phyloP scores from a whole-genome alignment of 257 asterid genomes.

The Nicotiana knightiana region DNA sequence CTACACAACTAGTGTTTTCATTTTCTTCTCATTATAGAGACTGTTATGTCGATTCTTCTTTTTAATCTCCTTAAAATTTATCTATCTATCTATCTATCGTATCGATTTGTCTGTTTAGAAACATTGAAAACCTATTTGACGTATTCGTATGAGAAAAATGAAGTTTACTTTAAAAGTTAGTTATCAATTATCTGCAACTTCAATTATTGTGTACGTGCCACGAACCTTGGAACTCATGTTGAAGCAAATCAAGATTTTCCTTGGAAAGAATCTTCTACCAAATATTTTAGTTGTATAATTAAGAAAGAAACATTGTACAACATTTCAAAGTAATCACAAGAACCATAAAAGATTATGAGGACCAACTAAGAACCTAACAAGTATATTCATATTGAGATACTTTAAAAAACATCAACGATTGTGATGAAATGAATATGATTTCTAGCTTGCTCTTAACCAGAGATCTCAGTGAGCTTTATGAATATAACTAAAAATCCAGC shows the following conservation, averaged over 20 bases:
- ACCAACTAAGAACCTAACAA: background rate
- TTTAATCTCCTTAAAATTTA: too few species aligned
- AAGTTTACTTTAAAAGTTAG: too few species aligned
- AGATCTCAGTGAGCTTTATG: background rate
- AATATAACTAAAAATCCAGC: too few species aligned
- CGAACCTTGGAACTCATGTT: background rate
- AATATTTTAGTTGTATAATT: background rate
- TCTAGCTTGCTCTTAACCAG: background rate
- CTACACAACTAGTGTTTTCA: too few species aligned
- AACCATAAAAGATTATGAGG: background rate
- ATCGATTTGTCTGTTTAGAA: too few species aligned
- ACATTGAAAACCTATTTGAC: too few species aligned
- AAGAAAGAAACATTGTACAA: background rate
- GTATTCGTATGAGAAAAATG: too few species aligned
- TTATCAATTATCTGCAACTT: background rate
- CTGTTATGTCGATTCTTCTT: too few species aligned
- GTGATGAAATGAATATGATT: background rate
- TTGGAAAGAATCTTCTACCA: background rate
- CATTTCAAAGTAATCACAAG: background rate
- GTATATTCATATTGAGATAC: too few species aligned
- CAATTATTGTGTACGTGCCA: background rate
- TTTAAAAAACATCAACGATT: background rate
- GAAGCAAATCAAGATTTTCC: background rate
- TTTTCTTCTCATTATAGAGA: too few species aligned
- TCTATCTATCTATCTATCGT: too few species aligned